Percentiles rank a stretch among this genome's conserved stretches.
Evolutionary conservation across 129 eudicot species (phyloP).

Genomic region (Calendula officinalis): DNA sequence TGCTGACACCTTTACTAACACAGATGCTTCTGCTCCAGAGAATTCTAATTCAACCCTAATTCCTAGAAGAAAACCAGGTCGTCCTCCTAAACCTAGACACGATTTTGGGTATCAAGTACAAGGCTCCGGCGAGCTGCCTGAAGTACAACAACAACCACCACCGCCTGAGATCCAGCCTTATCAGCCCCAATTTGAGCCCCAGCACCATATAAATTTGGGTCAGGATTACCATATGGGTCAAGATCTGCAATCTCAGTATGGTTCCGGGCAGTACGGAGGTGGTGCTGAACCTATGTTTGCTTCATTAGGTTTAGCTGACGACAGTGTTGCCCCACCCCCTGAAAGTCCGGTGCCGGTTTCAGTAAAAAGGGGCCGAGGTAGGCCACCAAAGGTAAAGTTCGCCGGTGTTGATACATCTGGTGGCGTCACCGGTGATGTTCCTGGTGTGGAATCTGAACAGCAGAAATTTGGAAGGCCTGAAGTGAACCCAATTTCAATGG

Average conservation of each 20-base stretch:
- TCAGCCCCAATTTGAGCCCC: conserved; percentile 12
- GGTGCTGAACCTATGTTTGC: conserved; percentile 36
- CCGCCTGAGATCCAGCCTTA: neutral
- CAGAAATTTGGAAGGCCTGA: conserved; percentile 35
- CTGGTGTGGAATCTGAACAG: neutral
- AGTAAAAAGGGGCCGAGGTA: conserved; percentile 39
- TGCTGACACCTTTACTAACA: neutral
- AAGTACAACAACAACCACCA: neutral
- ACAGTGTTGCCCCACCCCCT: conserved; percentile 2
- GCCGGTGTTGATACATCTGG: neutral
- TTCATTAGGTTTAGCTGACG: conserved; percentile 33
- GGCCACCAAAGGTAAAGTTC: conserved; percentile 29
- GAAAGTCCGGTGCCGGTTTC: neutral
- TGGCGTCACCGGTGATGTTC: neutral
- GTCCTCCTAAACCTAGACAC: conserved; percentile 46
- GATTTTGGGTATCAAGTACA: conserved; percentile 15
- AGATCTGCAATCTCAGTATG: too few relatives aligned
- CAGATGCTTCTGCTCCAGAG: conserved; percentile 14
- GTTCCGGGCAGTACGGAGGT: neutral
- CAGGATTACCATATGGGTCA: neutral
- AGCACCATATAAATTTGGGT: neutral
- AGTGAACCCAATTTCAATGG: conserved; percentile 7
- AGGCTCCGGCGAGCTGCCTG: neutral
- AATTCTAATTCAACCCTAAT: neutral
- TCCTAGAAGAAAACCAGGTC: conserved; percentile 36